Evolutionary conservation across 331 rosid species (phyloP).

Genomic region (Cydonia oblonga): DNA sequence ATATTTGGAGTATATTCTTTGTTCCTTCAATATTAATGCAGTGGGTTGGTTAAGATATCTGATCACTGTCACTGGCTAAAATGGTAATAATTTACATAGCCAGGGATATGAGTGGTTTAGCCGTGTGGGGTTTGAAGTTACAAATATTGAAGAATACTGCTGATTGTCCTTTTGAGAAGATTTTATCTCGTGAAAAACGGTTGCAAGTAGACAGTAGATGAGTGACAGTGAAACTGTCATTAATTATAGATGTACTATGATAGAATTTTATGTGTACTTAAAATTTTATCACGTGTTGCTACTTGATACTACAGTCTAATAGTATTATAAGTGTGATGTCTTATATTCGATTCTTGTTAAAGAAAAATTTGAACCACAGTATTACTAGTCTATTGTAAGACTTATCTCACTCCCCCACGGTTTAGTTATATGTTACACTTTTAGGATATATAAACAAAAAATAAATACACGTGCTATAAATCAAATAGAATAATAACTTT

Average conservation of each 20-base stretch:
- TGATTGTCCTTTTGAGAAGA: not conserved
- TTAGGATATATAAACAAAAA: too few species aligned
- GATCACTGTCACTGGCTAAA: not conserved
- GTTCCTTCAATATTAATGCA: not conserved
- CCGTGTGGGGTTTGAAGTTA: not conserved
- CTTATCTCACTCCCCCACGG: too few species aligned
- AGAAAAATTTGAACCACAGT: rapidly evolving
- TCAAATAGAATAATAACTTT: not conserved
- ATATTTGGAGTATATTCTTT: not conserved
- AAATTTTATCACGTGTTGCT: too few species aligned
- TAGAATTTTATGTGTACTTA: not conserved
- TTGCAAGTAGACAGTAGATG: not conserved
- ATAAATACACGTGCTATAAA: too few species aligned
- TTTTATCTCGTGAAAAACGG: not conserved
- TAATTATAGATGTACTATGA: not conserved
- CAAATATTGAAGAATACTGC: not conserved
- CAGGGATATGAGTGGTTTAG: not conserved
- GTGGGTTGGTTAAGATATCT: not conserved
- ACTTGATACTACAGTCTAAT: too few species aligned
- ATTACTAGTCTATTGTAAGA: too few species aligned
- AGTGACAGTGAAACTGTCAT: not conserved
- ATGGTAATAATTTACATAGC: not conserved
- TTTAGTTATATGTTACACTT: too few species aligned
- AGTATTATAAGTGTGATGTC: too few species aligned
- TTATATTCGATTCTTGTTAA: too few species aligned